phyloP scores from a whole-genome alignment of 441 rosid genomes.

The Manihot esculenta region DNA sequence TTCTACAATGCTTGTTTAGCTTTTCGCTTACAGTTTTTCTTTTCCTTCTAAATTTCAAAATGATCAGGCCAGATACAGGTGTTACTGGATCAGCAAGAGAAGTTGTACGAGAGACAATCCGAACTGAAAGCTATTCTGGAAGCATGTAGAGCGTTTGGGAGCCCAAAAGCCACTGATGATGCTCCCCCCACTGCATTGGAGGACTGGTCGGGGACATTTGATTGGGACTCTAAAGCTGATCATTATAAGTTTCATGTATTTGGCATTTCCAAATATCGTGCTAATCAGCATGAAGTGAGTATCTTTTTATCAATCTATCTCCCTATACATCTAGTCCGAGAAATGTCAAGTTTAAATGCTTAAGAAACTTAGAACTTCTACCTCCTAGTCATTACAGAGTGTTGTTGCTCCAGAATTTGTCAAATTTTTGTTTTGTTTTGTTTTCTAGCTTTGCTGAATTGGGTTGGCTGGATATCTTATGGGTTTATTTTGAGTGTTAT shows the following conservation, averaged over 20 bases:
- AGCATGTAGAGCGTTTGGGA: constrained; percentile 36
- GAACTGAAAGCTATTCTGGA: constrained; percentile 64
- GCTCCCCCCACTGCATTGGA: constrained; percentile 26
- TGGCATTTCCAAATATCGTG: constrained; percentile 77
- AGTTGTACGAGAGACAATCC: constrained; percentile 64
- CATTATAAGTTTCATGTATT: constrained; percentile 74
- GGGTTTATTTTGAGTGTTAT: not conserved
- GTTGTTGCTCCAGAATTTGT: not conserved
- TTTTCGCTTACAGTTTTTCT: no score
- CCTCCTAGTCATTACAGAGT: not conserved
- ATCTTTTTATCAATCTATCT: not conserved
- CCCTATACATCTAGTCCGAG: no score
- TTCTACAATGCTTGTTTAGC: no score
- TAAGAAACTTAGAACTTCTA: no score
- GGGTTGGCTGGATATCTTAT: not conserved
- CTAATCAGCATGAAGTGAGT: constrained; percentile 86
- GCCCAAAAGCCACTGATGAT: not conserved
- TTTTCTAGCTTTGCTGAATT: not conserved
- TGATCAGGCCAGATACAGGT: constrained; percentile 58
- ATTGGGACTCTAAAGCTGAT: constrained; percentile 89
- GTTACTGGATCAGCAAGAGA: constrained; percentile 72
- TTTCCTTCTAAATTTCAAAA: no score
- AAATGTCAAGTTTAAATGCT: not conserved
- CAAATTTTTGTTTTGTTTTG: not conserved
- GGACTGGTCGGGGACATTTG: constrained; percentile 72